Evolutionary conservation across 371 early-diverging fungal genomes (phyloP), one percentile per base, ranked within the genome.

Genomic region (Funneliformis caledonium): DNA sequence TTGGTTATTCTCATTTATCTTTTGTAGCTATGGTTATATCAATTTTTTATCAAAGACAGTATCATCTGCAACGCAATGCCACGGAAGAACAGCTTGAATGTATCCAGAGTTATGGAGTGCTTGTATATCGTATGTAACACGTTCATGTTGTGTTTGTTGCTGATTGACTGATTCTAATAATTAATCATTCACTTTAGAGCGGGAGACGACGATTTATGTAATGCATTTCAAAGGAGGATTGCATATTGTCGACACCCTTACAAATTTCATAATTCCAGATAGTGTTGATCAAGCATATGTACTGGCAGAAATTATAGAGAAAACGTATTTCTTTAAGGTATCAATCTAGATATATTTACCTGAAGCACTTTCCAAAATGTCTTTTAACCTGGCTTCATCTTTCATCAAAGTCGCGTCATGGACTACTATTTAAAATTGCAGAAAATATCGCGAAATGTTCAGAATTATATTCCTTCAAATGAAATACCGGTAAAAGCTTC

Each of bases 151-250:
- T 45, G 14, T 69, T 69, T 69, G 69, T 69, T 69, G 31, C 14
- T 69, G 43, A 69, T 42, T 69, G 65, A 65, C 65, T 65, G 14
- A 65, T 65, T 67, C 50, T 45, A 78, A 47, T 60, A n/a, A 67
- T 77, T 77, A 16, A 14, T 26, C 64, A 56, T 14, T 67, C 50
- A 64, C 19, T 48, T 67, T 67, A 68, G 69, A 78, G 56, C 78
- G 52, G 31, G 50, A 78, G 52, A 33, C 56, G 37, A 68, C 78
- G 37, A 78, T 78, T 42, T 78, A 78, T 33, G 68, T n/a, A 52
- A 67, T 78, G 69, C 78, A 68, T 33, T 10, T 22, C 52, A 78
- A 78, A 78, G 78, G 68, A 67, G 78, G 78, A 12, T 68, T 78
- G 78, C 68, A 78, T 60, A 37, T 67, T 50, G 68, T 78, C 6